phyloP scores from a whole-genome alignment of 176 grass and related monocot species.

The Aegilops bicornis region DNA sequence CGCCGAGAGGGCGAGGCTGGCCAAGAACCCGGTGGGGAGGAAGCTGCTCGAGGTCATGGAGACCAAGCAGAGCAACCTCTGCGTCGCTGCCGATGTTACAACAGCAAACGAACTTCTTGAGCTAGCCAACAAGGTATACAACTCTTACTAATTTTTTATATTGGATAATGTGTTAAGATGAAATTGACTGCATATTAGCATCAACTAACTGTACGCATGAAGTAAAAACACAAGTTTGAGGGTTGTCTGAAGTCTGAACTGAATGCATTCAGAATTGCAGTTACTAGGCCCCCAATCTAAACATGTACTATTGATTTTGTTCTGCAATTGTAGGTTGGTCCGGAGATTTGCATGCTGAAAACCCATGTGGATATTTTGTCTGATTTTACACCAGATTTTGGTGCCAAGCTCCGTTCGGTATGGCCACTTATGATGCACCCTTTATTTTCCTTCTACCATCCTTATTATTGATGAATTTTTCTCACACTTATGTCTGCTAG shows the following conservation, averaged over 20 bases:
- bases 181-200: neutral
- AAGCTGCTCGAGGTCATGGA: slow-evolving; percentile 77
- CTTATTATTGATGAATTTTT: neutral
- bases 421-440: neutral
- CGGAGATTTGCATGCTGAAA: slow-evolving; percentile 90
- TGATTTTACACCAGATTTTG: slow-evolving; percentile 88
- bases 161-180: neutral
- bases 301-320: neutral
- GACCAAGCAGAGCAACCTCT: slow-evolving; percentile 64
- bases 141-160: no score
- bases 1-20: slow-evolving; percentile 49
- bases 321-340: slow-evolving; percentile 51
- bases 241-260: neutral
- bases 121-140: slow-evolving; percentile 58
- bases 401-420: slow-evolving; percentile 63
- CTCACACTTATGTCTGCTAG: neutral
- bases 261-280: neutral
- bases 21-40: slow-evolving; percentile 60
- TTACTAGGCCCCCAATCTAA: neutral
- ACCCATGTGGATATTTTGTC: slow-evolving; percentile 92
- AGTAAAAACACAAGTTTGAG: neutral
- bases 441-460: neutral
- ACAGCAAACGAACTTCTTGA: slow-evolving; percentile 50
- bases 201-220: neutral
- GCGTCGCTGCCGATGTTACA: slow-evolving; percentile 65